phyloP scores from a whole-genome alignment of 2,329 filamentous ascomycete genomes.

The Achaetomium macrosporum region DNA sequence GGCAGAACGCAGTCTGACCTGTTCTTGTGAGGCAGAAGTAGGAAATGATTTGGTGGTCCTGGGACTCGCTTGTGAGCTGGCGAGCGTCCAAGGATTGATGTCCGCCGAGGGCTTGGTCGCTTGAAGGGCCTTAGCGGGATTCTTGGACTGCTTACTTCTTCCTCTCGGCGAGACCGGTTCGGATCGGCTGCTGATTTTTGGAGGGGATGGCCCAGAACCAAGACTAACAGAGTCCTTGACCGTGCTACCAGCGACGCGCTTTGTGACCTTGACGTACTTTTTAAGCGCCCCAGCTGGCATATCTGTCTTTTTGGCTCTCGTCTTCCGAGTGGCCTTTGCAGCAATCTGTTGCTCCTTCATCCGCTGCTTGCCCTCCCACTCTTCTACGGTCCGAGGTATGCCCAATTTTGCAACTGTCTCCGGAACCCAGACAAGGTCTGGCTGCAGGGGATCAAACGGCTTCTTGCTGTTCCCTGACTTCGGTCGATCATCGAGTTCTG shows the following conservation, averaged over 20 bases:
- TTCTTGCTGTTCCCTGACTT: conserved; percentile 40
- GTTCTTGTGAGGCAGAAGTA: conserved; percentile 2
- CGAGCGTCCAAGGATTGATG: conserved; percentile 37
- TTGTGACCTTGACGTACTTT: conserved; percentile 35
- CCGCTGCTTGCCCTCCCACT: conserved; percentile 49
- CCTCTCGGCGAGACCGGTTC: conserved; percentile 1
- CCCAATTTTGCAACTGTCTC: conserved; percentile 59
- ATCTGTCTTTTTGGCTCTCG: conserved; percentile 20
- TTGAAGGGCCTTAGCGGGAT: conserved; percentile 9
- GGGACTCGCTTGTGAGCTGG: conserved; percentile 33
- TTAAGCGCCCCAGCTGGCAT: conserved; percentile 32
- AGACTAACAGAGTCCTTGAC: conserved; percentile 5
- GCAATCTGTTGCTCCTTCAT: conserved; percentile 25
- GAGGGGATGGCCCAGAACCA: conserved; percentile 1
- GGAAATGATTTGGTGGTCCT: conserved; percentile 21
- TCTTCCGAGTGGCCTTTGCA: conserved; percentile 17
- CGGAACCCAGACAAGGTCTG: conserved; percentile 64
- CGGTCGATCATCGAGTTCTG: conserved; percentile 21
- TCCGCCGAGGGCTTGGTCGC: conserved; percentile 22
- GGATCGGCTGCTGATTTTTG: background rate
- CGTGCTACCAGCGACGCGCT: conserved; percentile 21
- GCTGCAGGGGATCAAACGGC: conserved; percentile 58
- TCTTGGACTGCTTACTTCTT: conserved; percentile 28
- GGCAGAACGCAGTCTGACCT: background rate
- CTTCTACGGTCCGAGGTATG: conserved; percentile 57